Conservation (phyloP, 2,329 filamentous ascomycete species). For the Penicillium sp. region DNA sequence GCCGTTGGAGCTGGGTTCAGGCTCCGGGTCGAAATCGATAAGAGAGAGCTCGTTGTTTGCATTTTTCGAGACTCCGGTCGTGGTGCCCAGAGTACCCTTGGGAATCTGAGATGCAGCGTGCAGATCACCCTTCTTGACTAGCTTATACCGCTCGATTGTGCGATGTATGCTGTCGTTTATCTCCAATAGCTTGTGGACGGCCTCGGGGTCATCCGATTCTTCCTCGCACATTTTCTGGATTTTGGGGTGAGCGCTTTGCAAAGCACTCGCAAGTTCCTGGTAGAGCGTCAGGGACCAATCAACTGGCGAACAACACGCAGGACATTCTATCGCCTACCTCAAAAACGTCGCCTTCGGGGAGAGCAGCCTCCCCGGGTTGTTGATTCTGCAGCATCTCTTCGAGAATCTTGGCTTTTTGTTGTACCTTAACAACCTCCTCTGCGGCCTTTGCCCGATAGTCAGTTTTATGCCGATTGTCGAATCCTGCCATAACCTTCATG, state of each 20-base stretch:
- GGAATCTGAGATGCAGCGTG: conserved; percentile 80
- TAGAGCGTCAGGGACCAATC: neutral
- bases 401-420: conserved; percentile 87
- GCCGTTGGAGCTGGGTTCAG: conserved; percentile 41
- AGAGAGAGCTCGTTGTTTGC: conserved; percentile 78
- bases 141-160: conserved; percentile 90
- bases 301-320: neutral
- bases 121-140: conserved; percentile 92
- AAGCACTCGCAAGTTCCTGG: conserved; percentile 78
- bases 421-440: conserved; percentile 89
- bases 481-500: conserved; percentile 99
- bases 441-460: conserved; percentile 97
- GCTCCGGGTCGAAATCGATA: conserved; percentile 77
- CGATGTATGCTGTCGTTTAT: conserved; percentile 99
- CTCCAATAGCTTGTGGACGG: conserved; percentile 89
- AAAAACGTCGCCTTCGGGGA: conserved; percentile 67
- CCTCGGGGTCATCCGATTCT: conserved; percentile 94
- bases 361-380: conserved; percentile 71
- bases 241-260: conserved; percentile 94
- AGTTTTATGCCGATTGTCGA: conserved; percentile 90
- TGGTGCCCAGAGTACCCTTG: conserved; percentile 70
- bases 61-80: conserved; percentile 63
- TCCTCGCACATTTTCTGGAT: conserved; percentile 99
- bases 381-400: conserved; percentile 91
- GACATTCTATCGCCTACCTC: conserved; percentile 46